These are phyloP conservation scores for Coemansia guatemalensis DNA, from an alignment of 192 early-diverging fungal genomes.

Conservation along the genomic window DNA sequence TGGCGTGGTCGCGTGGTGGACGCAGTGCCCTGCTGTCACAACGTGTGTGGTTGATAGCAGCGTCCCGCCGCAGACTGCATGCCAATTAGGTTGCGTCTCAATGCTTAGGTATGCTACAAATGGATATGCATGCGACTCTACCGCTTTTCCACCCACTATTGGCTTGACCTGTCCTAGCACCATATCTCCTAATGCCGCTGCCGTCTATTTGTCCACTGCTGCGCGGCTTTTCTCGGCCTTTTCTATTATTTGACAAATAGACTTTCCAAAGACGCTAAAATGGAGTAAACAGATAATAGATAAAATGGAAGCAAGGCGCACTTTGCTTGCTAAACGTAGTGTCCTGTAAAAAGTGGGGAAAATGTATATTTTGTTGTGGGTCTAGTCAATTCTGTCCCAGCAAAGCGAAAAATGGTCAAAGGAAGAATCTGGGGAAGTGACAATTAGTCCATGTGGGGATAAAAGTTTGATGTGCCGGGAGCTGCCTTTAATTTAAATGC, in stretches of 20 bases:
- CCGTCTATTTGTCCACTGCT: background rate
- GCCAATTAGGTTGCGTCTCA: constrained; percentile 35
- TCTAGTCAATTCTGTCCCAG: background rate
- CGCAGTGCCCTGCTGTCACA: constrained; percentile 53
- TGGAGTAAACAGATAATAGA: background rate
- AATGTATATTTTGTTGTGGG: background rate
- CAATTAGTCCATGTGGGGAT: background rate
- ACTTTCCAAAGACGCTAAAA: background rate
- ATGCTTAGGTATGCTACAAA: constrained; percentile 48
- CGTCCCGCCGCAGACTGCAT: constrained; percentile 50
- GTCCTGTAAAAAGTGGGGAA: background rate
- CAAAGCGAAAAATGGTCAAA: background rate
- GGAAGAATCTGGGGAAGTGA: background rate
- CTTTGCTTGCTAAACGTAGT: too few species aligned
- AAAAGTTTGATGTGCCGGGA: background rate
- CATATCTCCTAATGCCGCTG: constrained; percentile 7
- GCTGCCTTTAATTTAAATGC: background rate
- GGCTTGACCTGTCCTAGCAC: constrained; percentile 37
- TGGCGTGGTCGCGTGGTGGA: constrained; percentile 20
- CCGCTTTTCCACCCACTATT: constrained; percentile 40
- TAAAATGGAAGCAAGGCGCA: background rate
- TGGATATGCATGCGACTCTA: constrained; percentile 30
- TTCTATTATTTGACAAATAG: background rate
- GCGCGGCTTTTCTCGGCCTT: background rate
- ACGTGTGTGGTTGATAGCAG: constrained; percentile 38